Evolutionary conservation across 179 eudicot species (phyloP), one percentile per base, ranked within the genome.

Genomic region (Vitellaria paradoxa): DNA sequence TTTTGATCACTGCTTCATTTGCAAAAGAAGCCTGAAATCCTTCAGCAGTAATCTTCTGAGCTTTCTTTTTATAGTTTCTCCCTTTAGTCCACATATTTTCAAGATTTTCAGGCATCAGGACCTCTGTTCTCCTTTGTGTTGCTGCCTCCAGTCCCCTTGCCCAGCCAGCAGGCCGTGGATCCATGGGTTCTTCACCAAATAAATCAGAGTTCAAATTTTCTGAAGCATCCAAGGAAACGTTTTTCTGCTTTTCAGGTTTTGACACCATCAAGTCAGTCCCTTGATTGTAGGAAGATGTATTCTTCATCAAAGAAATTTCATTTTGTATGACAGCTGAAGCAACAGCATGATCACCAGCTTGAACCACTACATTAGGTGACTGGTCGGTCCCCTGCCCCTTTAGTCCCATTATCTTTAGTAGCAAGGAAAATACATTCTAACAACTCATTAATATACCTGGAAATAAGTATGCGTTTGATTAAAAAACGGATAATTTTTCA

Each of bases 51-150:
- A 80, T 87, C 72, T 92, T 89, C 49, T 73, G 81, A 79, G 81
- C 78, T 79, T 89, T 96, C 65, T 88, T 92, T 84, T 92, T 89
- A 80, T 93, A 92, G 75, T 96, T 87, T 84, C 96, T 92, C 79
- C 99, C 99, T 76, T 81, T 93, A 52, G 99, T 84, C 99, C 98
- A 93, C 98, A 96, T 87, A 79, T 92, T 96, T 72, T 96, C 99
- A 72, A 96, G 97, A 89, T 93, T 96, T 81, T 96, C 99, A 80
- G 99, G 98, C 85, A 88, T 89, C 79, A 96, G 92, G 75, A 96
- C 94, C 89, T 96, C 98, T 42, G 94, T 87, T 83, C 99, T 89
- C 84, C 97, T 90, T 85, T 89, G 99, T 26, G 94, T 88, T 82
- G 99, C 97, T 78, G 97, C 99, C 80, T 94, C 97, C 76, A 93